These are phyloP conservation scores for Talaromyces sp. DNA, from an alignment of 2,329 filamentous ascomycete species.

Conservation along the genomic window DNA sequence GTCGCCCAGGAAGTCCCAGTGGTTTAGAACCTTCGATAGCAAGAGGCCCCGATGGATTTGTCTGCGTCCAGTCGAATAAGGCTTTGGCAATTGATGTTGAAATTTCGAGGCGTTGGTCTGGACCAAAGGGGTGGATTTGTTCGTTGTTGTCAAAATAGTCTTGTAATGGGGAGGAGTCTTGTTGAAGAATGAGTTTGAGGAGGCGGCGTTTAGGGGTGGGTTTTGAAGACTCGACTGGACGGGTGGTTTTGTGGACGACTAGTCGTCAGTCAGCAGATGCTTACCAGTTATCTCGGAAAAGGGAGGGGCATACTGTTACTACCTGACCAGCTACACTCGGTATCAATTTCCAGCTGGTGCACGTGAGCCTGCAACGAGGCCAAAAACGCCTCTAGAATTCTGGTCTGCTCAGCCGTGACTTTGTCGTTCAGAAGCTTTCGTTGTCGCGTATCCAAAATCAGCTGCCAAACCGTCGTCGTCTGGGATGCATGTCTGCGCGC, in stretches of 20 bases:
- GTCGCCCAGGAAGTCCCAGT: conserved; percentile 24
- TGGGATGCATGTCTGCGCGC: conserved; percentile 31
- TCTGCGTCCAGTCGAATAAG: conserved; percentile 33
- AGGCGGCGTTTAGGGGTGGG: conserved; percentile 10
- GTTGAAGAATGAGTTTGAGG: conserved; percentile 6
- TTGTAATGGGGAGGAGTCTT: conserved; percentile 32
- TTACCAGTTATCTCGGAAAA: not conserved
- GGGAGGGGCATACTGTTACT: not conserved
- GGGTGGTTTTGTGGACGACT: not conserved
- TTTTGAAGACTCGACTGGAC: not conserved
- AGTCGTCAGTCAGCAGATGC: not conserved
- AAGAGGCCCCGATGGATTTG: conserved; percentile 29
- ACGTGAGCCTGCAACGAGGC: conserved; percentile 23
- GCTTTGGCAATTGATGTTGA: conserved; percentile 22
- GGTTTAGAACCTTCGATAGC: conserved; percentile 28
- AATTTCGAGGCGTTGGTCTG: conserved; percentile 26
- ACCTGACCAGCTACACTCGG: not conserved
- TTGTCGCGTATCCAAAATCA: conserved; percentile 36
- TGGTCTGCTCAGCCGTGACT: conserved; percentile 23
- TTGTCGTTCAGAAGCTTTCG: conserved; percentile 26
- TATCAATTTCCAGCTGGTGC: conserved; percentile 5
- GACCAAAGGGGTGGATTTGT: conserved; percentile 28
- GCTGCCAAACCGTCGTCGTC: conserved; percentile 31
- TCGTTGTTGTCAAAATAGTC: conserved; percentile 33
- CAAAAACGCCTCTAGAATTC: conserved; percentile 25